phyloP scores from a whole-genome alignment of 352 stramenopile genomes.

The Phytophthora chlamydospora region DNA sequence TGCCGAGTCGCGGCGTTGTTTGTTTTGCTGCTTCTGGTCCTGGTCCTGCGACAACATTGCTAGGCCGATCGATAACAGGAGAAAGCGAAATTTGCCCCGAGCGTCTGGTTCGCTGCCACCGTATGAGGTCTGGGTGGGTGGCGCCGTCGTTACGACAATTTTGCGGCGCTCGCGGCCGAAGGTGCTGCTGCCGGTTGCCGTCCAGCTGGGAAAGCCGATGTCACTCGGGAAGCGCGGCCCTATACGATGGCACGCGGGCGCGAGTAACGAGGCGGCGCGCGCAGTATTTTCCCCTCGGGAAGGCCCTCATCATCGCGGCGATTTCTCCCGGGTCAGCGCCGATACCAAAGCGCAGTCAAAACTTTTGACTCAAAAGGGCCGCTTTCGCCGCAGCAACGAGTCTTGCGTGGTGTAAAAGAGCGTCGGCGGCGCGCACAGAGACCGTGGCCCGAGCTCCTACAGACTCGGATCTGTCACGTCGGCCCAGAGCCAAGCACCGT shows the following conservation, averaged over 20 bases:
- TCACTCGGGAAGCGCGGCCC: constrained; percentile 21
- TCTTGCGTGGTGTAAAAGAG: constrained; percentile 26
- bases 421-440: constrained; percentile 23
- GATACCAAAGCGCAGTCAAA: constrained; percentile 2
- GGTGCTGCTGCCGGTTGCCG: constrained; percentile 14
- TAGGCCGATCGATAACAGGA: background rate
- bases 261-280: constrained; percentile 36
- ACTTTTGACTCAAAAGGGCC: too few relatives aligned
- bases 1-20: constrained; percentile 18
- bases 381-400: background rate
- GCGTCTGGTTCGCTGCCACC: constrained; percentile 18
- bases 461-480: constrained; percentile 33
- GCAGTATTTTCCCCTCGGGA: constrained; percentile 35
- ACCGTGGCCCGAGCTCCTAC: constrained; percentile 22
- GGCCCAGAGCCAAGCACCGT: background rate
- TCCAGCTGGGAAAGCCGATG: constrained; percentile 40
- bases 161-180: constrained; percentile 6
- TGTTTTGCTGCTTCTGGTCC: constrained; percentile 35
- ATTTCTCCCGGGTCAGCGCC: constrained; percentile 7
- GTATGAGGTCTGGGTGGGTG: constrained; percentile 13
- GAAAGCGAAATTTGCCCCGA: background rate
- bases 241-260: constrained; percentile 38
- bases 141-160: constrained; percentile 4
- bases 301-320: constrained; percentile 14
- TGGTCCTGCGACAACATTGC: constrained; percentile 25